Base-by-base conservation (phyloP, 345 rosid species). In the Kandelia obovata region DNA sequence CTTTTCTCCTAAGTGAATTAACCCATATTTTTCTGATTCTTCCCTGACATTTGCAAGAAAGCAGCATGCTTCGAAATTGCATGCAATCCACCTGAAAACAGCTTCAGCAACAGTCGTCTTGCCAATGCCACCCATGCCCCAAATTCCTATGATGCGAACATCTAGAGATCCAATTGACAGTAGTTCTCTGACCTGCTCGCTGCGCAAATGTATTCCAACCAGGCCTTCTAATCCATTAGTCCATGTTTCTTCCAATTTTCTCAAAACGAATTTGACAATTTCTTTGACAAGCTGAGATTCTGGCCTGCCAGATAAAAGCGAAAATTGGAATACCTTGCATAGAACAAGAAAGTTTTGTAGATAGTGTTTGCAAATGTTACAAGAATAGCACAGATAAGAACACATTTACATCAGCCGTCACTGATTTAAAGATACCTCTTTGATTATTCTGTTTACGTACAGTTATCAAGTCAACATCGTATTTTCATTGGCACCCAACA, bases 101-200 rank as follows among this genome's bases (percentile, higher is more conserved):
- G 53, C 49, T 58, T 26, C 30, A 6, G 71, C 71, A 16, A 67
- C 30, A 28, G 30, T 28, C 0, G 30, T 28, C 30, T 28, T 28
- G 19, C 69, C 69, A 6, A 65, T 30, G 15, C 69, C 60, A 31
- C 69, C 63, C 62, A 67, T 67, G 0, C 70, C 70, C 25, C 63
- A 67, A 9, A 67, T 67, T 16, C 71, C 64, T 13, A 57, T 31
- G 3, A 16, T 11, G n/a, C 39, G 30, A 19, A 67, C 63, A 57
- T 39, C 23, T 19, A 53, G 35, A 37, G 30, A 27, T 21, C 25
- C 53, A 13, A 51, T 7, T 16, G 27, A 17, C 1, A 67, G 20
- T 4, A 34, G 19, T 2, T 7, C 6, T 7, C 15, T n/a, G 13
- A 67, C 25, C 5, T 67, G 5, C 15, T 56, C 1, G 0, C 39